Evolutionary conservation across 129 eudicot species (phyloP), one percentile per base, ranked within the genome.

Genomic region (Silybum marianum): DNA sequence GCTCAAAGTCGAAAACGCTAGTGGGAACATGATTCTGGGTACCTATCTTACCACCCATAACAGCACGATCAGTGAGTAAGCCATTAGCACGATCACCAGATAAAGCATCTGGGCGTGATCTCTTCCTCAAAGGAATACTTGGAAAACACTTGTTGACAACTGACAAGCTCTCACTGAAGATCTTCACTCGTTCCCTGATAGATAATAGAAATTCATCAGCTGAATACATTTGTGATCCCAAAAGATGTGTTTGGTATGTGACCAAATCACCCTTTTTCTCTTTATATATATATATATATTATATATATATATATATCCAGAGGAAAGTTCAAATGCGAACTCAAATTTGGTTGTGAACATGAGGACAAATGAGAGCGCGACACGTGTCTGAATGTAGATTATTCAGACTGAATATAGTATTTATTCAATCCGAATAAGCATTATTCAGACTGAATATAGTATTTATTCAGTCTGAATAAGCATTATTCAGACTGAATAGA

Each of bases 151-250:
- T 90, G 83, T 88, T 88, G 12, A 86, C 36, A 23, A 82, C 86
- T 9, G 88, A 84, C 74, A 90, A 86, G 73, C 88, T 87, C 75
- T 90, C 94, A 76, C 80, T 84, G 71, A 90, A 88, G 70, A 88
- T 84, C 88, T 90, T 90, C 54, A 88, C 81, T 4, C 94, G 91
- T 78, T 90, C 94, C 91, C 94, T 90, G 85, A 54, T 76, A 82
- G 38, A 51, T 38, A 26, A 62, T 14, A 54, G 2, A 73, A 67
- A 9, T 62, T 54, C 11, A 54, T 80, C 5, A 26, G 79, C 65
- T 21, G 32, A 30, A 40, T 73, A 80, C 16, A 18, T 7, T 36
- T 23, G 51, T 44, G 24, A 69, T 69, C 4, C 39, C 1, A 25
- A 74, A 12, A 3, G 58, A n/a, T 12, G 58, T 3, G 18, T 46